Evolutionary conservation across 169 alveolate species (phyloP).

Genomic region (Plasmodium knowlesi): DNA sequence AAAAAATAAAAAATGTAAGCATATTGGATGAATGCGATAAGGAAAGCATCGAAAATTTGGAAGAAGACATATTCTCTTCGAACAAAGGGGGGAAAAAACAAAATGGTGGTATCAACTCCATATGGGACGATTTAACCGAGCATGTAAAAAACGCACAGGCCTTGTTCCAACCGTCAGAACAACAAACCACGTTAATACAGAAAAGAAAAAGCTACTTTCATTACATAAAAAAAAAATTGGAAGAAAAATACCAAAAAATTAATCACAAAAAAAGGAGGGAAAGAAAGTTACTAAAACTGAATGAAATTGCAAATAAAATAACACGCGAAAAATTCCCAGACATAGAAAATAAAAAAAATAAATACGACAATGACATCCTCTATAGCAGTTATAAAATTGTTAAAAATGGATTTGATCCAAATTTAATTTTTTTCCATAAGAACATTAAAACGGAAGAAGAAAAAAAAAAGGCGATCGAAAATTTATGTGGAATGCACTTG

Average conservation of each 20-base stretch:
- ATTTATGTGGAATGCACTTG: constrained; percentile 71
- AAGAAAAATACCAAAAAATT: constrained; percentile 47
- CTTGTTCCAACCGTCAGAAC: constrained; percentile 65
- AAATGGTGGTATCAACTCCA: constrained; percentile 17
- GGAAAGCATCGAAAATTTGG: constrained; percentile 11
- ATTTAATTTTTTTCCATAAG: constrained; percentile 68
- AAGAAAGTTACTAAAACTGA: constrained; percentile 28
- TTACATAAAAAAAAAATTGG: constrained; percentile 74
- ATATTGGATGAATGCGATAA: constrained; percentile 19
- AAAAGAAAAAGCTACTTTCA: constrained; percentile 46
- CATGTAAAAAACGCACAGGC: constrained; percentile 71
- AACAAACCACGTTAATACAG: constrained; percentile 21
- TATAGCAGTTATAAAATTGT: constrained; percentile 66
- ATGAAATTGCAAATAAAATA: constrained; percentile 36
- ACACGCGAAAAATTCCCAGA: constrained; percentile 52
- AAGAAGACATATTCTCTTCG: background rate
- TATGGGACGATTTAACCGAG: constrained; percentile 67
- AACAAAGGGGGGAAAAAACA: background rate
- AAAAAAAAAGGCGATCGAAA: constrained; percentile 48
- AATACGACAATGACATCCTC: background rate
- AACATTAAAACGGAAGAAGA: constrained; percentile 28
- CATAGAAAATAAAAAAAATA: background rate
- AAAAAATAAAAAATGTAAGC: constrained; percentile 37
- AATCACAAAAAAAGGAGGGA: constrained; percentile 63
- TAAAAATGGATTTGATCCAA: constrained; percentile 71